Conservation (phyloP, 805 yeast genomes). For the Candida cerambycidarum region DNA sequence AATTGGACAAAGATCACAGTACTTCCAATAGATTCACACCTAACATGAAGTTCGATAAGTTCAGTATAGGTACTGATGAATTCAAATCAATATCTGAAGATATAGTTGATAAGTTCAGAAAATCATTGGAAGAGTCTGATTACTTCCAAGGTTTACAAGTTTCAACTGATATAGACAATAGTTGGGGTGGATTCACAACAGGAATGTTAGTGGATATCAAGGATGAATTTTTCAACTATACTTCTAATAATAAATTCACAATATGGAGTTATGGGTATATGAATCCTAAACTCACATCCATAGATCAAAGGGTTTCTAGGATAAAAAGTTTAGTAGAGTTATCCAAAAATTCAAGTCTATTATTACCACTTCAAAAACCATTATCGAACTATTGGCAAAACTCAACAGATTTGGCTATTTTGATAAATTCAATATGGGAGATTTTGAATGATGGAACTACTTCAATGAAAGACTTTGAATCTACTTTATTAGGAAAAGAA, state of each 20-base stretch:
- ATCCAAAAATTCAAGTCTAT: conserved; percentile 49
- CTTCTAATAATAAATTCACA: conserved; percentile 33
- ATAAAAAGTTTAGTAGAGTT: conserved; percentile 48
- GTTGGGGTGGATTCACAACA: conserved; percentile 80
- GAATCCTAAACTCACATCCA: neutral
- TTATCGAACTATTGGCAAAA: conserved; percentile 24
- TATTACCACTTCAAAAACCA: conserved; percentile 48
- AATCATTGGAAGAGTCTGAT: conserved; percentile 74
- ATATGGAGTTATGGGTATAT: conserved; percentile 36
- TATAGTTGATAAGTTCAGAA: conserved; percentile 56
- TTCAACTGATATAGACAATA: conserved; percentile 67
- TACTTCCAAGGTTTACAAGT: conserved; percentile 67
- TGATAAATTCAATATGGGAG: conserved; percentile 41
- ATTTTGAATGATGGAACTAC: conserved; percentile 28
- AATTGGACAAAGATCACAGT: conserved; percentile 23
- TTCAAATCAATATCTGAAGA: conserved; percentile 39
- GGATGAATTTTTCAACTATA: conserved; percentile 63
- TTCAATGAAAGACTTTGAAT: conserved; percentile 47
- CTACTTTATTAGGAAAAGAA: conserved; percentile 41
- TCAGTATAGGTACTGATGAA: conserved; percentile 60
- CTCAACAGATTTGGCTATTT: conserved; percentile 18
- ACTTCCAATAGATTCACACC: conserved; percentile 29
- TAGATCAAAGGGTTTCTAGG: conserved; percentile 31
- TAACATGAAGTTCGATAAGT: conserved; percentile 44
- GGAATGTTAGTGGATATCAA: conserved; percentile 52